Base-by-base conservation (phyloP, 371 early-diverging fungal genomes). In the Coemansia sp. region DNA sequence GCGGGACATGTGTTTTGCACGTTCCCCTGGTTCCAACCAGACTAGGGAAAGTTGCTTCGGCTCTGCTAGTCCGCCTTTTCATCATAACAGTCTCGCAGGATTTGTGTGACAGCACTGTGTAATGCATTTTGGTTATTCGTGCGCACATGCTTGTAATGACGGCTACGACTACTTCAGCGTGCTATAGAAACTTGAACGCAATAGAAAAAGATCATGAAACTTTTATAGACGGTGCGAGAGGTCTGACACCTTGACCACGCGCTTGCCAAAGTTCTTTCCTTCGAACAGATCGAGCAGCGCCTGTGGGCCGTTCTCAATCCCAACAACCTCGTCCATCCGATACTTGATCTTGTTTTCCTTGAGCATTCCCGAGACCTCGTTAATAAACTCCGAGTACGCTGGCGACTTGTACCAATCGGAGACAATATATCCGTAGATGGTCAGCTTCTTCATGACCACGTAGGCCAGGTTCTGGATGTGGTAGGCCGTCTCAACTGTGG, bases 231-330 rank as follows among this genome's bases (percentile, higher is more conserved):
- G 62, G 37, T 44, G 44, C 2, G 39, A 1, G 14, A 42, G 60
- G 10, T 46, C 39, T 7, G 62, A 14, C 14, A 54, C 84, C 77
- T 90, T 86, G 68, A 94, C 82, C 32, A 92, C 72, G 77, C 86
- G 83, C 84, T 94, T 94, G 61, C 95, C 95, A 62, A 86, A 86
- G 81, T 93, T 93, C n/a, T 76, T 82, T 43, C 94, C 93, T 55
- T 84, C 83, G 64, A 92, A 82, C 63, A 95, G 78, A 53, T 83
- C 87, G 33, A 91, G 71, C 46, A 93, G 82, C 2, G 90, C 92
- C 42, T 82, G 75, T 11, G 93, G 93, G 8, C 90, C 85, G 51
- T 85, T 88, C 51, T 92, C 93, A 58, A 94, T 81, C 11, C 95
- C 95, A n/a, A 88, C 81, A 29, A 81, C 77, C 29, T 93, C 67